Evolutionary conservation across 768 basidiomycete genomes (phyloP), one percentile per base, ranked within the genome.

Genomic region (Pulveroboletus sp.): DNA sequence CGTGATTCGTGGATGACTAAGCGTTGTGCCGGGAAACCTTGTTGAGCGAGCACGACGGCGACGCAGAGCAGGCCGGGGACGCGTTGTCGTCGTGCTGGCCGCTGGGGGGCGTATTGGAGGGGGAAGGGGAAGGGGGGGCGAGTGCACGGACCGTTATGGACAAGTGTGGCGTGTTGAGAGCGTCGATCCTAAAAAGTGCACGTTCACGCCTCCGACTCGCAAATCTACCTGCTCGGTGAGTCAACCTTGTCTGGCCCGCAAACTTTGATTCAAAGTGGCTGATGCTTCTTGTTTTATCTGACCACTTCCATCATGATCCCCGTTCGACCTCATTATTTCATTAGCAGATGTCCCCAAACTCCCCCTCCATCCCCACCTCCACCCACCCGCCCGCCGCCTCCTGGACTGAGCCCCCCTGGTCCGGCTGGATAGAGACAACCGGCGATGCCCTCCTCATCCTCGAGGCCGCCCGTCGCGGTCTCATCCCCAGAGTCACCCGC

Each of bases 381-480:
- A 62, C 62, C 39, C 66, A 56, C 50, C 59, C 73, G 51, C 71
- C 73, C 8, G 52, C 76, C 1, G 12, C 43, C 0, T 64, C 67
- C n/a, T 87, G 85, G 85, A 83, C 86, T 18, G 89, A 91, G 64
- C 92, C 92, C 0, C 93, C 92, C 2, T 94, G 89, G 85, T 83
- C 82, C 10, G 94, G 94, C 17, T 96, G 88, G 82, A 91, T 97
- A 74, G 91, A 93, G 66, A 89, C 92, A 4, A 96, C 94, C 0
- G 86, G 87, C 59, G 94, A 97, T 71, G 93, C 93, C 7, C 79
- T 97, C n/a, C 83, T 97, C 65, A 88, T 97, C 67, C 89, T 97
- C 64, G 94, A 98, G 64, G 94, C 93, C 7, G 93, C 93, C 35
- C 78, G 88, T 43, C 78, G 88, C 30, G 93, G 93, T 24, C 79